Evolutionary conservation across 2,329 filamentous ascomycete genomes (phyloP).

Genomic region (Exophiala aquamarina): DNA sequence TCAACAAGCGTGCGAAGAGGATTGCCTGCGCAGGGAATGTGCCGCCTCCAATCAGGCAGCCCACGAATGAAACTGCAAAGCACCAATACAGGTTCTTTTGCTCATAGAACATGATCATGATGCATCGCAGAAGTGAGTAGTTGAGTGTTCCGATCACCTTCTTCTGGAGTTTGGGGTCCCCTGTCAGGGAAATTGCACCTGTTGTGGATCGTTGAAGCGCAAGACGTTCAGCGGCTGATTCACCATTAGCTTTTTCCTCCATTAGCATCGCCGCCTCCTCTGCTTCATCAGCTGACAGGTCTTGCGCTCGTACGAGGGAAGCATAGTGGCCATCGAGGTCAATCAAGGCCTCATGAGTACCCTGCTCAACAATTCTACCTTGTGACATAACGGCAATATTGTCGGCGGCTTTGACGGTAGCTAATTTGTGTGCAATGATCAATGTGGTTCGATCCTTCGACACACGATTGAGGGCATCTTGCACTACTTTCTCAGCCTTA

Average conservation of each 20-base stretch:
- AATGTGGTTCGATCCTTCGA: conserved; percentile 67
- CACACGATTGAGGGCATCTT: conserved; percentile 53
- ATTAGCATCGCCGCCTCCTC: conserved; percentile 10
- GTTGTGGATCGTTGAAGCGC: conserved; percentile 17
- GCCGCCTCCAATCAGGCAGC: conserved; percentile 38
- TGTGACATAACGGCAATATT: conserved; percentile 74
- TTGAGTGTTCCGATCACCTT: conserved; percentile 18
- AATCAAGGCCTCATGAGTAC: conserved; percentile 72
- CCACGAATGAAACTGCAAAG: conserved; percentile 32
- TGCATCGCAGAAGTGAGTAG: conserved; percentile 36
- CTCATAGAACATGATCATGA: conserved; percentile 37
- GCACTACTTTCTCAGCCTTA: conserved; percentile 53
- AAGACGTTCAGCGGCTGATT: conserved; percentile 7
- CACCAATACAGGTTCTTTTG: conserved; percentile 36
- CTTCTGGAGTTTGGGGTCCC: conserved; percentile 20
- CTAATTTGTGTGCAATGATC: conserved; percentile 72
- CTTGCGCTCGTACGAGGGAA: conserved; percentile 48
- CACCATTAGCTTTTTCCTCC: conserved; percentile 10
- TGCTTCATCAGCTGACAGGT: conserved; percentile 35
- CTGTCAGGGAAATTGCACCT: conserved; percentile 13
- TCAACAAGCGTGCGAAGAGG: conserved; percentile 31
- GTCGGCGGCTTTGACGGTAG: conserved; percentile 73
- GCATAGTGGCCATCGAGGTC: conserved; percentile 62
- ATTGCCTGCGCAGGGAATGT: conserved; percentile 51
- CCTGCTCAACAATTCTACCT: conserved; percentile 70